Evolutionary conservation across 495 filamentous ascomycete genomes (phyloP).

Genomic region (Extremus antarcticus): DNA sequence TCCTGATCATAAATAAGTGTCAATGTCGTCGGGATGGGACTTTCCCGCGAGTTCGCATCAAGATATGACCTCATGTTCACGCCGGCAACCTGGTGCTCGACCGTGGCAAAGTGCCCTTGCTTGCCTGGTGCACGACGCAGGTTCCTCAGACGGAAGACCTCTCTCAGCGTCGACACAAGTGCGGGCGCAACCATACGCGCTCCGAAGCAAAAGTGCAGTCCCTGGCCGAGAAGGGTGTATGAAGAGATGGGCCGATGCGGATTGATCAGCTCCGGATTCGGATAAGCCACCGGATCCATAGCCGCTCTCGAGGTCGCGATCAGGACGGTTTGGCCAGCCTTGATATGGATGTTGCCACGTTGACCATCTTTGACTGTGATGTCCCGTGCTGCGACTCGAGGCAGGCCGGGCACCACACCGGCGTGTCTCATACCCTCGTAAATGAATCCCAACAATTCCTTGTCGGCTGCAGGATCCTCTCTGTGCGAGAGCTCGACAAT

Average conservation of each 20-base stretch:
- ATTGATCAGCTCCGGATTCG: conserved; percentile 22
- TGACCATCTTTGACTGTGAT: conserved; percentile 17
- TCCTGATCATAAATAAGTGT: conserved; percentile 32
- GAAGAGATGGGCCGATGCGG: conserved; percentile 16
- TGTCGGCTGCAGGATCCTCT: conserved; percentile 9
- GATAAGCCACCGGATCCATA: conserved; percentile 26
- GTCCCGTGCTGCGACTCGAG: conserved; percentile 21
- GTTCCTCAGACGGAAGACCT: conserved; percentile 27
- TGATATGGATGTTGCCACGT: conserved; percentile 16
- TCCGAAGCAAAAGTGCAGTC: conserved; percentile 2
- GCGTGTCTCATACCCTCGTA: conserved; percentile 34
- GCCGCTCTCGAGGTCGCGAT: conserved; percentile 22
- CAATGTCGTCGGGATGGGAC: conserved; percentile 31
- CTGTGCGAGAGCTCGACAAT: conserved; percentile 25
- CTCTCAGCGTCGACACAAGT: conserved; percentile 24
- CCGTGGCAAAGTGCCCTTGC: conserved; percentile 24
- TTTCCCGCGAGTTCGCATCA: conserved; percentile 30
- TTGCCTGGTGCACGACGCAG: conserved; percentile 19
- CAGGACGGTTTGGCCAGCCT: conserved; percentile 15
- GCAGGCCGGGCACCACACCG: conserved; percentile 27
- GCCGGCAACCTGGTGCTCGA: conserved; percentile 29
- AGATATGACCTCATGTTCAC: conserved; percentile 33
- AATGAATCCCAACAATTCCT: conserved; percentile 25
- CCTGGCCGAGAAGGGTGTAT: conserved; percentile 20
- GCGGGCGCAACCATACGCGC: conserved; percentile 20